Percentiles rank a stretch among this genome's conserved stretches.
These are phyloP conservation scores for Cryptomeria japonica DNA, from an alignment of 75 land plant species.

Conservation along the genomic window DNA sequence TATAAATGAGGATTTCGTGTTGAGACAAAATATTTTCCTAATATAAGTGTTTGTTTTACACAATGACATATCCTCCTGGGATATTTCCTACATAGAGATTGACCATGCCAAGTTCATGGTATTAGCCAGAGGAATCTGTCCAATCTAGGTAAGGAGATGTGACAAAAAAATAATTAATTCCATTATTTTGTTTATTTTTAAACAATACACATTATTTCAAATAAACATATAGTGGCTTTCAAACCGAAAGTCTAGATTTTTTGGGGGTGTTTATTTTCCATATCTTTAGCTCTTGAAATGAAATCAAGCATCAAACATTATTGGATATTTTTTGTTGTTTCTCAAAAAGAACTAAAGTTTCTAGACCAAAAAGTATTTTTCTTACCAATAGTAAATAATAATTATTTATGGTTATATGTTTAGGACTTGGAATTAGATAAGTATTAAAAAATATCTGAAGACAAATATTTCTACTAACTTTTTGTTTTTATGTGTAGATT, in stretches of 20 bases:
- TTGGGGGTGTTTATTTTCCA: too few relatives aligned
- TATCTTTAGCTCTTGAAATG: not conserved
- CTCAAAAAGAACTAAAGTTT: too few relatives aligned
- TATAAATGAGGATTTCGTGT: not conserved
- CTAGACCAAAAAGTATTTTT: not conserved
- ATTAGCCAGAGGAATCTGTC: not conserved
- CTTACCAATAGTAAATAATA: not conserved
- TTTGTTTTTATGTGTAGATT: slow-evolving; percentile 48
- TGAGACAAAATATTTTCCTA: not conserved
- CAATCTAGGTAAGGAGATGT: not conserved
- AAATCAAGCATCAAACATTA: not conserved
- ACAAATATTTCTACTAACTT: not conserved
- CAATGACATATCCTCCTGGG: not conserved
- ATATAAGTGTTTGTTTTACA: not conserved
- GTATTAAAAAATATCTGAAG: not conserved
- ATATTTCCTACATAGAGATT: not conserved
- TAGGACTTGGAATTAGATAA: not conserved
- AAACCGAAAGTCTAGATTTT: not conserved
- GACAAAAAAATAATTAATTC: not conserved
- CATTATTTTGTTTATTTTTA: not conserved
- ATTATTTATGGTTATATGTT: not conserved
- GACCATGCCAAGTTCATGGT: not conserved
- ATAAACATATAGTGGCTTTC: not conserved
- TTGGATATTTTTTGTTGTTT: too few relatives aligned
- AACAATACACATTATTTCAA: not conserved